These are phyloP conservation scores for Kodamaea arcana DNA, from an alignment of 1,139 yeast genomes.

Conservation along the genomic window DNA sequence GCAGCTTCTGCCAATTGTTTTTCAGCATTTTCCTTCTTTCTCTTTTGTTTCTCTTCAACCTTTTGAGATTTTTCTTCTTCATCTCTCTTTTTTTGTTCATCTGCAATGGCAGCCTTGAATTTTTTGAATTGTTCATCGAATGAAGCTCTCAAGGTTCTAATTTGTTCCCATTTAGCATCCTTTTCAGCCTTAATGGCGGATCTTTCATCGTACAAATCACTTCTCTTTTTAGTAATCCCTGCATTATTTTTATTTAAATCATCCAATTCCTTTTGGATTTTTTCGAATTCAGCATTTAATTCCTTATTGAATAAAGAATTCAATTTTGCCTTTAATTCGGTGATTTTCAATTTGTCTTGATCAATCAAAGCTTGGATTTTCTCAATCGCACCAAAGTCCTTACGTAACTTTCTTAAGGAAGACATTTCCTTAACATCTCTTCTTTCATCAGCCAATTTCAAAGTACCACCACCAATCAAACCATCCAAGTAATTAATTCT, in stretches of 20 bases:
- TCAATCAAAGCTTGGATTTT: slow-evolving; percentile 78
- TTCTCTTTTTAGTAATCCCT: slow-evolving; percentile 62
- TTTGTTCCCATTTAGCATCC: slow-evolving; percentile 61
- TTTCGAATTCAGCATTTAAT: slow-evolving; percentile 56
- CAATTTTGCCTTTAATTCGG: slow-evolving; percentile 68
- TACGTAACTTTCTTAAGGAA: slow-evolving; percentile 73
- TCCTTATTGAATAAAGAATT: slow-evolving; percentile 62
- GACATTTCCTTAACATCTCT: slow-evolving; percentile 81
- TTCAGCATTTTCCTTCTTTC: slow-evolving; percentile 63
- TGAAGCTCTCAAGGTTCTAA: slow-evolving; percentile 63
- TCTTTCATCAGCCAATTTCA: slow-evolving; percentile 91
- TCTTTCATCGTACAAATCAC: slow-evolving; percentile 61
- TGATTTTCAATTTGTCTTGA: slow-evolving; percentile 70
- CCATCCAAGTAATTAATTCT: slow-evolving; percentile 69
- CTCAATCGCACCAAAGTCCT: slow-evolving; percentile 73
- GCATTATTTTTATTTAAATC: slow-evolving; percentile 58
- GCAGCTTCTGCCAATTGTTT: slow-evolving; percentile 64
- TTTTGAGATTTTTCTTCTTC: slow-evolving; percentile 59
- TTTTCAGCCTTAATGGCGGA: slow-evolving; percentile 63
- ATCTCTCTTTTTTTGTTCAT: slow-evolving; percentile 66
- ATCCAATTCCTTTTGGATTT: slow-evolving; percentile 60
- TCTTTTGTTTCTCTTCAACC: slow-evolving; percentile 56
- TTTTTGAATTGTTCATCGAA: slow-evolving; percentile 69
- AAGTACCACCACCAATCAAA: slow-evolving; percentile 71
- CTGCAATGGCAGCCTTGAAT: slow-evolving; percentile 65